Evolutionary conservation across 257 asterid species (phyloP).

Genomic region (Solanum dulcamara): DNA sequence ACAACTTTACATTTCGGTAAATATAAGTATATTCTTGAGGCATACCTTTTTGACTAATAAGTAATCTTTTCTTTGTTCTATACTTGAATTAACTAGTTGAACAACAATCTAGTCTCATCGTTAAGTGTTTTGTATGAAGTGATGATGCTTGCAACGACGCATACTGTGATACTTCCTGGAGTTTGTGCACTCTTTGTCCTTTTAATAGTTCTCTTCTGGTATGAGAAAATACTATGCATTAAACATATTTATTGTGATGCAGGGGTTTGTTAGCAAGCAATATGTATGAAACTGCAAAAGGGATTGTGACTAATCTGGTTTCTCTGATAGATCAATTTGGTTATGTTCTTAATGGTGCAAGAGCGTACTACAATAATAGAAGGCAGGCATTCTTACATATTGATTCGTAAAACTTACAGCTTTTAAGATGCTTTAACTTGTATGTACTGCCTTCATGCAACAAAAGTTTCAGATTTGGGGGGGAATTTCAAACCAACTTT

Average conservation of each 20-base stretch:
- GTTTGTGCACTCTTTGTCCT: not conserved
- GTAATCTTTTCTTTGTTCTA: not conserved
- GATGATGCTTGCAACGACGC: not conserved
- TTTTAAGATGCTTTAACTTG: not conserved
- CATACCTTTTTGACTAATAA: not conserved
- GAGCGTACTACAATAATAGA: slow-evolving; percentile 82
- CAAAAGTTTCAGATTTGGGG: not conserved
- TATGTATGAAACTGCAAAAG: slow-evolving; percentile 84
- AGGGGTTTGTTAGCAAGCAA: slow-evolving; percentile 89
- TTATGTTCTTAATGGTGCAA: slow-evolving; percentile 80
- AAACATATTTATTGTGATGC: slow-evolving; percentile 9
- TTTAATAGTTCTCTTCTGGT: not conserved
- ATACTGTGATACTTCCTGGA: not conserved
- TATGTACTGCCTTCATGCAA: not conserved
- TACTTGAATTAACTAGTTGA: not conserved
- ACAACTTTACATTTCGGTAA: not conserved
- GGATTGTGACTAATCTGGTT: slow-evolving; percentile 73
- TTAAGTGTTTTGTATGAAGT: not conserved
- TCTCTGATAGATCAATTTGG: slow-evolving; percentile 60
- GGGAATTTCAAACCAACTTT: not conserved
- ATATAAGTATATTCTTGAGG: not conserved
- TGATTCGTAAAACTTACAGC: not conserved
- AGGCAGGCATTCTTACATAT: slow-evolving; percentile 30
- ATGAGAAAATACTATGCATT: not conserved
- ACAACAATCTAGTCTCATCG: not conserved